phyloP scores from a whole-genome alignment of 2,329 filamentous ascomycete species.

The Cladobotryum mycophilum region DNA sequence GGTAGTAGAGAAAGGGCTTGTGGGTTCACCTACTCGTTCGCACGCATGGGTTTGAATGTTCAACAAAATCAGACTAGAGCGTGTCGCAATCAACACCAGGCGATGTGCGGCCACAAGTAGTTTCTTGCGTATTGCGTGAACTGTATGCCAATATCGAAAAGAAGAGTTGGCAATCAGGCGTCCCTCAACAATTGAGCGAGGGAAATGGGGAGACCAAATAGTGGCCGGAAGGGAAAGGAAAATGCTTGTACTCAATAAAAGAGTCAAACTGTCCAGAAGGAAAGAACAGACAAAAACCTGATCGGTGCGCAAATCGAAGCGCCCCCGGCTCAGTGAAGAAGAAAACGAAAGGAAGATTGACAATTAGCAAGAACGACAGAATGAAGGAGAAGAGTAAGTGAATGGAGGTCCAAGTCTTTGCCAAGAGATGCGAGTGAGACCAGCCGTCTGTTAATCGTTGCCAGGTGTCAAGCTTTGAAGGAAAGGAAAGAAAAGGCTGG shows the following conservation, averaged over 20 bases:
- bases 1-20: background rate
- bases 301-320: background rate
- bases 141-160: too few species aligned
- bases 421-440: background rate
- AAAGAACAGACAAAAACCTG: background rate
- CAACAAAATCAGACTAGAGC: background rate
- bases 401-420: conserved; percentile 1
- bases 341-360: background rate
- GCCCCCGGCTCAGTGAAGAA: background rate
- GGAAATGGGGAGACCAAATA: background rate
- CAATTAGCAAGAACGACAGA: background rate
- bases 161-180: too few species aligned
- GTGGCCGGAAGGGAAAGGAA: background rate
- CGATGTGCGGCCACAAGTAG: too few species aligned
- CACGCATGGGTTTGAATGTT: conserved; percentile 4
- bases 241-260: background rate
- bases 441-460: background rate
- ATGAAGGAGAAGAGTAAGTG: background rate
- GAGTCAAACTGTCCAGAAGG: background rate
- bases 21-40: background rate
- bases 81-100: too few species aligned
- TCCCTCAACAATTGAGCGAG: too few species aligned
- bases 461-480: background rate
- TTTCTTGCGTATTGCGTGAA: too few species aligned
- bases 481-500: background rate